phyloP scores from a whole-genome alignment of 164 flowering plant species.

The Aristolochia californica region DNA sequence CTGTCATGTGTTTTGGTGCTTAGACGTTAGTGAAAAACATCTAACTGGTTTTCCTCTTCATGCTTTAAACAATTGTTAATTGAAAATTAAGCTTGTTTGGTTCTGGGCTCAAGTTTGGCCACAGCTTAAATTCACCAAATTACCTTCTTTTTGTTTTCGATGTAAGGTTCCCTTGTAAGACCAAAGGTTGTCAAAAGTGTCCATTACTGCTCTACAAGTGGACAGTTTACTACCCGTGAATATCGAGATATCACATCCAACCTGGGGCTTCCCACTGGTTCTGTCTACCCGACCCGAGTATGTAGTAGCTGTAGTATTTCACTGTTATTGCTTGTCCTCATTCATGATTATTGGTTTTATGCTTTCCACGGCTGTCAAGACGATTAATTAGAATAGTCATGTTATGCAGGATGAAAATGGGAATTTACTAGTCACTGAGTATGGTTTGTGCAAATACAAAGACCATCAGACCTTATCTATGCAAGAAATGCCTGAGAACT shows the following conservation, averaged over 20 bases:
- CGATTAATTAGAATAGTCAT: neutral
- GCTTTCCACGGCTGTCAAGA: neutral
- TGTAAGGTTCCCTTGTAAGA: constrained; percentile 87
- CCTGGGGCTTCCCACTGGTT: constrained; percentile 89
- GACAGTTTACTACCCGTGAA: constrained; percentile 57
- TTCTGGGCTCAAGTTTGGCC: too few relatives aligned
- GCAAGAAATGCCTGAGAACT: constrained; percentile 98
- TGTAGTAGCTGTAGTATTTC: neutral
- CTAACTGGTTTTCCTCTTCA: too few relatives aligned
- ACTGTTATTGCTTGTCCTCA: neutral
- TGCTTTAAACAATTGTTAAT: too few relatives aligned
- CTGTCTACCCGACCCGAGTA: constrained; percentile 98
- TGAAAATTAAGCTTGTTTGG: too few relatives aligned
- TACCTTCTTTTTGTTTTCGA: too few relatives aligned
- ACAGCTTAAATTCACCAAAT: too few relatives aligned
- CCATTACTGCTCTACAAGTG: constrained; percentile 79
- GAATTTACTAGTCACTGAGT: constrained; percentile 85
- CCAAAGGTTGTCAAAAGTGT: constrained; percentile 99
- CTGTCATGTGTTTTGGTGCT: too few relatives aligned
- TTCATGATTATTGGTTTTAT: neutral
- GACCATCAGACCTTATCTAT: constrained; percentile 92
- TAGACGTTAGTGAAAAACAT: too few relatives aligned
- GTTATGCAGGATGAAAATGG: constrained; percentile 74
- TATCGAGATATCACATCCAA: constrained; percentile 92
- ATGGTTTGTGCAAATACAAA: constrained; percentile 90